Percentiles rank a stretch among this genome's conserved stretches.
phyloP scores from a whole-genome alignment of 257 asterid species.

The Primulina tabacum region DNA sequence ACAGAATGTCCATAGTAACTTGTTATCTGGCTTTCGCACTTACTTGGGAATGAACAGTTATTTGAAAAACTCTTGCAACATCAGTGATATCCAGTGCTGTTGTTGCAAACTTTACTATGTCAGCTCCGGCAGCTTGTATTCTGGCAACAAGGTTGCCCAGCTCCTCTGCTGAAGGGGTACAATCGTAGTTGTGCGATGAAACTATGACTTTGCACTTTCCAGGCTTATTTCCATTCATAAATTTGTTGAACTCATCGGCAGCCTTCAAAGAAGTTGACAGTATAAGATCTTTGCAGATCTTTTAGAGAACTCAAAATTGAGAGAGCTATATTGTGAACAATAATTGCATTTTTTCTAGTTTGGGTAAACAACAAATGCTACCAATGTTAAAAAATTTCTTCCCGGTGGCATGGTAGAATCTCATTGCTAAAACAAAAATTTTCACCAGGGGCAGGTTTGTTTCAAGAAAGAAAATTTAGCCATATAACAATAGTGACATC shows the following conservation, averaged over 20 bases:
- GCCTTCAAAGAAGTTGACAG: slow-evolving; percentile 45
- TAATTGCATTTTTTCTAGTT: slow-evolving; percentile 6
- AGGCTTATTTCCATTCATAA: slow-evolving; percentile 52
- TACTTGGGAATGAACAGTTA: slow-evolving; percentile 92
- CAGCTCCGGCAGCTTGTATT: slow-evolving; percentile 97
- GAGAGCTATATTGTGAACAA: background rate
- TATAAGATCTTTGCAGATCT: background rate
- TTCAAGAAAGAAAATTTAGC: background rate
- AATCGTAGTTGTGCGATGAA: slow-evolving; percentile 86
- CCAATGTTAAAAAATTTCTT: background rate
- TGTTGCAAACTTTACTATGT: slow-evolving; percentile 91
- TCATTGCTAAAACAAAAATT: background rate
- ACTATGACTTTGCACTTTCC: slow-evolving; percentile 79
- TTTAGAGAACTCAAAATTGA: slow-evolving; percentile 13
- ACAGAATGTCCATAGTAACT: slow-evolving; percentile 7
- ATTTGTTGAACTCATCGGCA: slow-evolving; percentile 65
- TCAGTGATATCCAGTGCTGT: slow-evolving; percentile 84
- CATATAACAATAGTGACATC: background rate
- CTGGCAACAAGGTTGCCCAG: slow-evolving; percentile 86
- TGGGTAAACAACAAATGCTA: background rate
- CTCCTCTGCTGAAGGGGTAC: slow-evolving; percentile 79
- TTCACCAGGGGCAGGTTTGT: background rate
- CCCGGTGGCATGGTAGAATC: background rate
- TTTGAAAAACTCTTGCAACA: slow-evolving; percentile 83
- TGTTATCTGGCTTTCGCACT: slow-evolving; percentile 28